These are phyloP conservation scores for Yamadazyma diospyri DNA, from an alignment of 1,139 yeast species.

Conservation along the genomic window DNA sequence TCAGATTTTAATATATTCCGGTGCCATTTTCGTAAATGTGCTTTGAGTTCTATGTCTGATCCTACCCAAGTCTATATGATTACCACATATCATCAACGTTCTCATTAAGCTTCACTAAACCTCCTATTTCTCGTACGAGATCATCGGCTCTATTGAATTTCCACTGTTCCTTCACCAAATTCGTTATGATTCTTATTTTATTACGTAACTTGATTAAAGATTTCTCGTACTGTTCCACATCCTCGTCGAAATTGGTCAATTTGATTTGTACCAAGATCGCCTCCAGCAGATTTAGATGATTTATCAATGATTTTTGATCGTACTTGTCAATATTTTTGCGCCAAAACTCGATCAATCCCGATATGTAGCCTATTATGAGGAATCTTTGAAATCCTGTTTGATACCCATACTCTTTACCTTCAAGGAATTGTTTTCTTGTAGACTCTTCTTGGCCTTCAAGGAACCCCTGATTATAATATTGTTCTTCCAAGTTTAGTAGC, in stretches of 20 bases:
- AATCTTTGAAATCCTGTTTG: slow-evolving; percentile 78
- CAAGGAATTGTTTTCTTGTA: slow-evolving; percentile 43
- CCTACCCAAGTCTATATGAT: slow-evolving; percentile 4
- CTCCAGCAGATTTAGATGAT: slow-evolving; percentile 30
- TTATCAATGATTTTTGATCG: slow-evolving; percentile 16
- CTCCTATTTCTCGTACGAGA: slow-evolving; percentile 36
- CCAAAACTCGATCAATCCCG: slow-evolving; percentile 50
- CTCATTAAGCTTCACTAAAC: slow-evolving; percentile 36
- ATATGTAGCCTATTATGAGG: slow-evolving; percentile 59
- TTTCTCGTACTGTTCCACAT: slow-evolving; percentile 48
- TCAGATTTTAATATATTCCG: slow-evolving; percentile 20
- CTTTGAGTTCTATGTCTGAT: not conserved
- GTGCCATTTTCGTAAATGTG: not conserved
- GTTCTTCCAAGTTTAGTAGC: slow-evolving; percentile 50
- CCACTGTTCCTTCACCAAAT: slow-evolving; percentile 31
- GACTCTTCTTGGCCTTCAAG: slow-evolving; percentile 51
- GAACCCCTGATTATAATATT: slow-evolving; percentile 60
- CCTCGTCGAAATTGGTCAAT: slow-evolving; percentile 40
- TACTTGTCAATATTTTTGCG: slow-evolving; percentile 17
- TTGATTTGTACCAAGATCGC: slow-evolving; percentile 23
- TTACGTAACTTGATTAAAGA: slow-evolving; percentile 45
- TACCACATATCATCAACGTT: slow-evolving; percentile 47
- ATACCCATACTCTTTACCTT: slow-evolving; percentile 75
- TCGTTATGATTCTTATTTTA: slow-evolving; percentile 46
- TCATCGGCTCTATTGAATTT: slow-evolving; percentile 32